Conservation (phyloP, 73 alveolate genomes). For the Effrenium voratum region DNA sequence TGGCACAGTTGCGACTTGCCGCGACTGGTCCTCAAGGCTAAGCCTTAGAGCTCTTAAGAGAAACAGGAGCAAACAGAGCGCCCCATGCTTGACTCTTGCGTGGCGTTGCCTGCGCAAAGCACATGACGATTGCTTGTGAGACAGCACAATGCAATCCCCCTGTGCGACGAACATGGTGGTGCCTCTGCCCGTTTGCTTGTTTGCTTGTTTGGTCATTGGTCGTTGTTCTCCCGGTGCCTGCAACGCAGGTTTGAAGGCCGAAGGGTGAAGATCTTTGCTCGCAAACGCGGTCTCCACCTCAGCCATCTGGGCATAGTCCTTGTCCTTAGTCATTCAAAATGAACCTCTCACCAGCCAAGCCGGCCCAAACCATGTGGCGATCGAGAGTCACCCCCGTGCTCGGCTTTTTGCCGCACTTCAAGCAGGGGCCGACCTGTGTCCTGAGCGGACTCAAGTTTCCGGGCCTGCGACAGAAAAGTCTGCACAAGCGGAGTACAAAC, state of each 20-base stretch:
- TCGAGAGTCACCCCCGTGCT: slow-evolving; percentile 59
- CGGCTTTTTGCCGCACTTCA: slow-evolving; percentile 87
- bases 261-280: slow-evolving; percentile 79
- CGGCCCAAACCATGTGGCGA: not conserved
- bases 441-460: not conserved
- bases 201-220: not conserved
- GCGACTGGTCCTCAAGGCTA: too few relatives aligned
- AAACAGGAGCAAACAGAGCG: too few relatives aligned
- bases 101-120: too few relatives aligned
- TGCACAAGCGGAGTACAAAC: not conserved
- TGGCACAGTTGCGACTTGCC: too few relatives aligned
- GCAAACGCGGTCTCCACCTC: slow-evolving; percentile 56
- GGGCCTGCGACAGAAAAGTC: too few relatives aligned
- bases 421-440: slow-evolving; percentile 42
- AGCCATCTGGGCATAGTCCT: slow-evolving; percentile 40
- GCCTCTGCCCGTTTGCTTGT: not conserved
- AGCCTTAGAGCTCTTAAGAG: too few relatives aligned
- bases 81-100: too few relatives aligned
- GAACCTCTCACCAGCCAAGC: not conserved
- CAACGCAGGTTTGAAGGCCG: slow-evolving; percentile 78
- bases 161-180: not conserved
- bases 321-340: slow-evolving; percentile 14
- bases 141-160: not conserved
- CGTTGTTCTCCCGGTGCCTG: too few relatives aligned
- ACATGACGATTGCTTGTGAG: too few relatives aligned